Evolutionary conservation across 805 yeast species (phyloP).

Genomic region (Kuraishia hungarica): DNA sequence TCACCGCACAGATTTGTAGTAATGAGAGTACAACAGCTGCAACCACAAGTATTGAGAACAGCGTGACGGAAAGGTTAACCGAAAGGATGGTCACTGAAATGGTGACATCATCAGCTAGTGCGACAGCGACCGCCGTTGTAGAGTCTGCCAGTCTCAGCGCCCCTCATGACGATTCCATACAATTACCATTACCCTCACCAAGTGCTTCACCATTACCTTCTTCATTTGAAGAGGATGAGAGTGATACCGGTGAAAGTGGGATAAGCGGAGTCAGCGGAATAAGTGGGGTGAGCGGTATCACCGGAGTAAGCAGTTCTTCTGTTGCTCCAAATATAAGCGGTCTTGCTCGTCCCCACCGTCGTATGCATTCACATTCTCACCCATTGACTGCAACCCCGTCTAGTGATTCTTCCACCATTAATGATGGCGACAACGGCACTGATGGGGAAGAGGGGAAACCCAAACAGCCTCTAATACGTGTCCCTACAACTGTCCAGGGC

Average conservation of each 20-base stretch:
- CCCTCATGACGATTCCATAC: conserved; percentile 20
- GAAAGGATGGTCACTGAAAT: too few relatives aligned
- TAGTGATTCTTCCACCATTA: conserved; percentile 13
- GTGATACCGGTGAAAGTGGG: conserved; percentile 6
- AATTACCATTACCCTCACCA: conserved; percentile 62
- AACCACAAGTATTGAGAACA: background rate
- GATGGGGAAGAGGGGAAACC: conserved; percentile 12
- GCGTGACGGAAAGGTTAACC: too few relatives aligned
- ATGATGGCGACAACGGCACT: conserved; percentile 10
- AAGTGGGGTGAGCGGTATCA: background rate
- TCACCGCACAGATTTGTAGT: background rate
- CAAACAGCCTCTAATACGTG: background rate
- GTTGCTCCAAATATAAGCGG: background rate
- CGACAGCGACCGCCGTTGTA: background rate
- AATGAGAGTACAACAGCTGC: background rate
- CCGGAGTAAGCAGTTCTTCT: background rate
- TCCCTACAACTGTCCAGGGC: conserved; percentile 1
- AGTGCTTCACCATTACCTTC: conserved; percentile 49
- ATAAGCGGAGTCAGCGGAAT: conserved; percentile 4
- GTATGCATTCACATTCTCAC: background rate
- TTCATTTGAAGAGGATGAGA: conserved; percentile 15
- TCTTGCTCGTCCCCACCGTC: background rate
- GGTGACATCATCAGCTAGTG: too few relatives aligned
- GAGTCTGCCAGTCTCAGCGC: background rate
- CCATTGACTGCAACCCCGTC: background rate